These are phyloP conservation scores for Cenchrus purpureus DNA, from an alignment of 176 grass and related monocot genomes.

Conservation along the genomic window DNA sequence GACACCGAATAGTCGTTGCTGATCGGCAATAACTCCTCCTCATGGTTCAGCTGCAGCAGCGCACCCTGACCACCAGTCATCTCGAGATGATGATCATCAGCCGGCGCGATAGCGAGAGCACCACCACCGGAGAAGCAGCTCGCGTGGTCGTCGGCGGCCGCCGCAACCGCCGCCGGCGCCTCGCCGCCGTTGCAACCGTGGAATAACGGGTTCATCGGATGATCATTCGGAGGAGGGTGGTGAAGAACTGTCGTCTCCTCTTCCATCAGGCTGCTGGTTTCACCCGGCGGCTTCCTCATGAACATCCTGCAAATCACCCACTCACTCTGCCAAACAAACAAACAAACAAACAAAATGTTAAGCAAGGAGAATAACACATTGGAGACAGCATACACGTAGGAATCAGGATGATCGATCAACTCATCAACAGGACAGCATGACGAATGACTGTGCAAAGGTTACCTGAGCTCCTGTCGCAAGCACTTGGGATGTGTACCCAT, in stretches of 20 bases:
- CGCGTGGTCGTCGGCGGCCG: background rate
- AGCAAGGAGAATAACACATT: background rate
- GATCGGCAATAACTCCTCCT: background rate
- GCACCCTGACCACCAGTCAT: background rate
- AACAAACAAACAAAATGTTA: background rate
- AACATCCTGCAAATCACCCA: constrained; percentile 38
- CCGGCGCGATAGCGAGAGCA: too few relatives aligned
- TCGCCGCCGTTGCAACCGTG: background rate
- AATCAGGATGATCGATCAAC: too few relatives aligned
- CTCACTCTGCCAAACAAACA: background rate
- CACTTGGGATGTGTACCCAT: background rate
- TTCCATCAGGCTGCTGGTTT: background rate
- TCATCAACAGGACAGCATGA: too few relatives aligned
- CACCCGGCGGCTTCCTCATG: background rate
- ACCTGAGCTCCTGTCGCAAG: background rate
- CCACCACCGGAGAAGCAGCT: background rate
- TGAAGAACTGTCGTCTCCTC: background rate
- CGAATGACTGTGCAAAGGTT: background rate
- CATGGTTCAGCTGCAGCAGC: background rate
- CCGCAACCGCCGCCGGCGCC: too few relatives aligned
- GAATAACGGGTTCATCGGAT: background rate
- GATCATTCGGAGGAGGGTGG: background rate
- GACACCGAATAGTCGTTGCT: background rate
- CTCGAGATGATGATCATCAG: background rate
- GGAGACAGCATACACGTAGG: background rate